phyloP scores from a whole-genome alignment of 805 yeast genomes.

The Wickerhamiella siamensis region DNA sequence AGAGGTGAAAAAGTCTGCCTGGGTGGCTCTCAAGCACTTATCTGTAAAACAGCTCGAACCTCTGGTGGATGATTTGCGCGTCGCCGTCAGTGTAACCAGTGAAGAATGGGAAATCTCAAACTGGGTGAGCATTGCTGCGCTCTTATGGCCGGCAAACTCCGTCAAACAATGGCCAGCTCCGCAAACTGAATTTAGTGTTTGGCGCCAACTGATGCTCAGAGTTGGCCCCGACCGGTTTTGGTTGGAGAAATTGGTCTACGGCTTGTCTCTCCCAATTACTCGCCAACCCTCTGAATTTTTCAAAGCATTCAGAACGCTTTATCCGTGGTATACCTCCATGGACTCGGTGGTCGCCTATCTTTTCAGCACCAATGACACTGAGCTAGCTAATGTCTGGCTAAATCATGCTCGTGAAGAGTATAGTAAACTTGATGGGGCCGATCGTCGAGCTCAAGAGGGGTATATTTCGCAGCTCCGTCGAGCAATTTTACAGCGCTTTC shows the following conservation, averaged over 20 bases:
- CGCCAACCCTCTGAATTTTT: not conserved
- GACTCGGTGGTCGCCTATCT: not conserved
- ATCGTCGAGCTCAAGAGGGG: not conserved
- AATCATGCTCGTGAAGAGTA: constrained; percentile 2
- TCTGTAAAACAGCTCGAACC: not conserved
- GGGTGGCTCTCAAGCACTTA: not conserved
- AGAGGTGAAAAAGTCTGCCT: not conserved
- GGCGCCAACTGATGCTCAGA: not conserved
- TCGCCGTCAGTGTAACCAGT: not conserved
- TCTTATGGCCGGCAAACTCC: not conserved
- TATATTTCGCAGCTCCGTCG: constrained; percentile 1
- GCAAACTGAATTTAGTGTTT: not conserved
- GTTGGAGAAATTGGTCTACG: not conserved
- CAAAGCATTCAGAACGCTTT: not conserved
- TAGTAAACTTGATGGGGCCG: constrained; percentile 2
- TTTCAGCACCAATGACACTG: not conserved
- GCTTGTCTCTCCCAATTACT: not conserved
- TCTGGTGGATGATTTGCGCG: not conserved
- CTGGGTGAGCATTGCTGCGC: not conserved
- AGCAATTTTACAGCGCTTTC: not conserved
- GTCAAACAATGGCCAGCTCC: not conserved
- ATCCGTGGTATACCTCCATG: not conserved
- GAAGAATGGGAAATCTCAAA: not conserved
- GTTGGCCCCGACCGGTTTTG: not conserved
- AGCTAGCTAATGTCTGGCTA: constrained; percentile 2